Base-by-base conservation (phyloP, 1,139 yeast species). In the Saccharomyces hybrid region DNA sequence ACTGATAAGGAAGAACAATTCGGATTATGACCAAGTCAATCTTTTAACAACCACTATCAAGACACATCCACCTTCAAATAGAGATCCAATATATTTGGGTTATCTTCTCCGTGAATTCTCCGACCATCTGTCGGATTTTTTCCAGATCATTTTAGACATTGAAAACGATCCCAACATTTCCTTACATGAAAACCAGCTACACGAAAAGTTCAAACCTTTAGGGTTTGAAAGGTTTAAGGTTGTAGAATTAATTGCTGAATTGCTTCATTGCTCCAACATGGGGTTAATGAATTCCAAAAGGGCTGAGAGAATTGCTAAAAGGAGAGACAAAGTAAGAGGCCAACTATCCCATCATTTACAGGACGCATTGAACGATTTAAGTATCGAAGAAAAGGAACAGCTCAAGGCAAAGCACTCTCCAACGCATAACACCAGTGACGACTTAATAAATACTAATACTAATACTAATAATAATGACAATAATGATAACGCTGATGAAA, bases 201-300 rank as follows among this genome's bases (percentile, higher is more conserved):
- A 66, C 32, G 66, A 68, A 53, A 50, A 49, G 11, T 67, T 59
- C 42, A 95, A 88, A 71, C 99, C 99, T 0, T 75, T 93, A 46
- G 99, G 99, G 0, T 91, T 91, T 71, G 98, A 93, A 73, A 78
- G 98, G 62, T 93, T 95, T 73, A 88, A 91, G 69, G 86, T 93
- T 52, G 93, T 97, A 69, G 99, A 95, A 73, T 77, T 93, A 60
- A 83, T 93, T 59, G 99, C 99, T 0, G 99, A 93, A 70, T 77
- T 93, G 52, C 78, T 93, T 56, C 99, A 93, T 72, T 93, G 99
- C 68, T 89, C 97, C 27, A 93, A 93, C 71, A 95, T 95, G 99
- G 95, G 93, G 0, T 75, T 93, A 49, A 77, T 93, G 61, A 93
- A 93, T 68, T 96, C 91, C 61, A 84, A 83, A 57, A 80, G 82